These are phyloP conservation scores for Phytophthora pluvialis DNA, from an alignment of 352 stramenopile species.

Conservation along the genomic window DNA sequence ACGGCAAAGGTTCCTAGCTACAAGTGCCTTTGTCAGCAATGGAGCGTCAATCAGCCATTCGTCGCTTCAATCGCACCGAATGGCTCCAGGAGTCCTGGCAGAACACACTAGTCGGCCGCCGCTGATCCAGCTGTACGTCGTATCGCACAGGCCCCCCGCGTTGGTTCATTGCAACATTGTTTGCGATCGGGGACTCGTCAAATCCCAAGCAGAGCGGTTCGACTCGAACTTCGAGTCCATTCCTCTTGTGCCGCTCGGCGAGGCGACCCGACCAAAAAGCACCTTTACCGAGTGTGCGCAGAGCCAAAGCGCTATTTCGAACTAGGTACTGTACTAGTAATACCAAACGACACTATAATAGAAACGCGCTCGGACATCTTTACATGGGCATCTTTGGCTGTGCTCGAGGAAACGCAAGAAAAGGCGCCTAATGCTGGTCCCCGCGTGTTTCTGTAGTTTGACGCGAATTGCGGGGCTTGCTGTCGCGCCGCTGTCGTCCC, in stretches of 20 bases:
- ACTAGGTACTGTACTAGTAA: too few species aligned
- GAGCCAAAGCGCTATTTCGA: slow-evolving; percentile 6
- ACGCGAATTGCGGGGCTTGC: slow-evolving; percentile 5
- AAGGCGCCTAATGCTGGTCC: slow-evolving; percentile 8
- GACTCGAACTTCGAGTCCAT: too few species aligned
- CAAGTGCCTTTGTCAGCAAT: slow-evolving; percentile 1
- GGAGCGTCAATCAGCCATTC: neutral
- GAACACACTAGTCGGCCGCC: slow-evolving; percentile 20
- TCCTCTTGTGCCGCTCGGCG: neutral
- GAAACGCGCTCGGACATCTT: slow-evolving; percentile 35
- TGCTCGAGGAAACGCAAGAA: slow-evolving; percentile 26
- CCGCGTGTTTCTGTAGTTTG: slow-evolving; percentile 33
- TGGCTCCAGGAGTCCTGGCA: neutral
- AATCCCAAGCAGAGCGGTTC: too few species aligned
- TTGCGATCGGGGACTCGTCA: neutral
- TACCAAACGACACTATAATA: slow-evolving; percentile 19
- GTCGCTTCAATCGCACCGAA: slow-evolving; percentile 21
- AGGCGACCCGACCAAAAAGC: slow-evolving; percentile 4
- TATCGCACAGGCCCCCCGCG: slow-evolving; percentile 6
- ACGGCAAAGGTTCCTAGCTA: too few species aligned
- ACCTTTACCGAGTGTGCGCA: slow-evolving; percentile 28
- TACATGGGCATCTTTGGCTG: slow-evolving; percentile 40
- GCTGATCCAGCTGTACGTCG: slow-evolving; percentile 14
- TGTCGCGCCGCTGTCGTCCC: neutral
- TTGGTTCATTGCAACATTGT: neutral